phyloP scores from a whole-genome alignment of 2,329 filamentous ascomycete genomes.

The Diplocarpon mali region DNA sequence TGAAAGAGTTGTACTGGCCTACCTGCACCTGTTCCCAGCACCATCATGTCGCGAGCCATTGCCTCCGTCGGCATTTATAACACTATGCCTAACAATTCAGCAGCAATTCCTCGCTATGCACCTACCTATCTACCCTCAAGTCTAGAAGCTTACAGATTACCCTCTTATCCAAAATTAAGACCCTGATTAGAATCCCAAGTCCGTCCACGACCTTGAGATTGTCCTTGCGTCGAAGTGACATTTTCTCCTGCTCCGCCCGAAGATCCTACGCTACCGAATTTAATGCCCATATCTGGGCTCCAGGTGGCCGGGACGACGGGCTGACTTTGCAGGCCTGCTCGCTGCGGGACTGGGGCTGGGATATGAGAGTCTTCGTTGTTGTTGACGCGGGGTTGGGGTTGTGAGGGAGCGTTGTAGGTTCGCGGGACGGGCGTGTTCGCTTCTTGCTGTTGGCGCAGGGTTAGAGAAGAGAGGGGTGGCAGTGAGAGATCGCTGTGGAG shows the following conservation, averaged over 20 bases:
- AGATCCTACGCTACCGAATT: conserved; percentile 45
- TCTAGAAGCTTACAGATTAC: not conserved
- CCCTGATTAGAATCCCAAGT: conserved; percentile 25
- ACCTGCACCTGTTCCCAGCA: no score
- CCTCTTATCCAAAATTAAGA: conserved; percentile 22
- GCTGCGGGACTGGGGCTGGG: conserved; percentile 36
- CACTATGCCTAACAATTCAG: no score
- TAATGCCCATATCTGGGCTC: conserved; percentile 72
- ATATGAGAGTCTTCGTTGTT: conserved; percentile 22
- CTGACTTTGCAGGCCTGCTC: conserved; percentile 40
- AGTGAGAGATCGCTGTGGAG: conserved; percentile 22
- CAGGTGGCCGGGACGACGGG: conserved; percentile 48
- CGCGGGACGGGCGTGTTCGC: conserved; percentile 5
- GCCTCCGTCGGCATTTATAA: no score
- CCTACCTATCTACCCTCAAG: no score
- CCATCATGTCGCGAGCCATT: no score
- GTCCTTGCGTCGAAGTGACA: not conserved
- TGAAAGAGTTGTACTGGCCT: no score
- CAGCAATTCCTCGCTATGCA: no score
- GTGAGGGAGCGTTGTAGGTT: conserved; percentile 8
- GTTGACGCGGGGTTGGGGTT: conserved; percentile 19
- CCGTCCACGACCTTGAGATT: not conserved
- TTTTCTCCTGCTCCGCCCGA: not conserved
- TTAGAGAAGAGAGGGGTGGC: conserved; percentile 14
- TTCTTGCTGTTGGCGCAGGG: conserved; percentile 19